These are phyloP conservation scores for Dendrobium chrysotoxum DNA, from an alignment of 106 monocot genomes.

Conservation along the genomic window DNA sequence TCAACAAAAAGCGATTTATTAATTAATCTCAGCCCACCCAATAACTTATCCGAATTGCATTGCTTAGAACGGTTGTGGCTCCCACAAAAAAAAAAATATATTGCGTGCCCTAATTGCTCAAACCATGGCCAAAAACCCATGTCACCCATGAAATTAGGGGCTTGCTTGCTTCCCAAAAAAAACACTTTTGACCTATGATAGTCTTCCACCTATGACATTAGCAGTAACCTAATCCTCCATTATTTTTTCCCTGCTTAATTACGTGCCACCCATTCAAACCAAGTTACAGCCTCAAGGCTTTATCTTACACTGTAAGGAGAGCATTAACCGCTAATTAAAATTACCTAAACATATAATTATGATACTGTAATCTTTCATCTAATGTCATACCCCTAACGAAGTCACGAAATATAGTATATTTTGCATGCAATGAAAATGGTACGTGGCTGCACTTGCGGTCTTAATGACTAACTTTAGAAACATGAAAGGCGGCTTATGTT, in stretches of 20 bases:
- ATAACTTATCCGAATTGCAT: too few relatives aligned
- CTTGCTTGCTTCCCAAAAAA: background rate
- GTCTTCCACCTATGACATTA: background rate
- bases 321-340: too few relatives aligned
- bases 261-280: too few relatives aligned
- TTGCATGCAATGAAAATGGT: slow-evolving; percentile 1
- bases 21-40: too few relatives aligned
- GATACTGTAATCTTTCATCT: background rate
- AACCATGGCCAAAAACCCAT: background rate
- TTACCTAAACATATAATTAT: background rate
- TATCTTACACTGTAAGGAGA: too few relatives aligned
- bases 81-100: background rate
- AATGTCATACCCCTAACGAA: background rate
- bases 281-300: too few relatives aligned
- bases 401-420: background rate
- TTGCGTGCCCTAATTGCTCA: slow-evolving; percentile 10
- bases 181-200: background rate
- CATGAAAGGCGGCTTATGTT: background rate
- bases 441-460: background rate
- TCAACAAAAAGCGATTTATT: too few relatives aligned
- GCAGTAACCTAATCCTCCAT: background rate
- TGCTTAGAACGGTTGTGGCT: background rate
- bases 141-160: background rate
- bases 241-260: too few relatives aligned
- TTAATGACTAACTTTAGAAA: background rate